phyloP scores from a whole-genome alignment of 805 yeast genomes.

The Spencermartinsiella europaea region DNA sequence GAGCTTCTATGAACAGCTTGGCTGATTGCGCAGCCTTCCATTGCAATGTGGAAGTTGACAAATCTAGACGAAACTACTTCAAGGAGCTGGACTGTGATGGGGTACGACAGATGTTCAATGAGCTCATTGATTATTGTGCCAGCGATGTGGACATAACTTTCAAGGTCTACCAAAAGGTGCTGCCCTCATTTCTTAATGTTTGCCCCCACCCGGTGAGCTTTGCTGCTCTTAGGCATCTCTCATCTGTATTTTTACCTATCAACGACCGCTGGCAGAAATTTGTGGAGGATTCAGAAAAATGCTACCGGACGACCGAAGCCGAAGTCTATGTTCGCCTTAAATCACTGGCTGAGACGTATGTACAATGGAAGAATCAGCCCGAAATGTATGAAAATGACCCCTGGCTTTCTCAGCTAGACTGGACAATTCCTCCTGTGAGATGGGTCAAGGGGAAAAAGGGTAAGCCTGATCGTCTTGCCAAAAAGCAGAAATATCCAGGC shows the following conservation, averaged over 20 bases:
- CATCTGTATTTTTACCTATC: constrained; percentile 75
- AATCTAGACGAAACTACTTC: constrained; percentile 62
- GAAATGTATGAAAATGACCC: constrained; percentile 57
- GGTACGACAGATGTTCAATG: constrained; percentile 52
- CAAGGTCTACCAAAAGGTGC: constrained; percentile 58
- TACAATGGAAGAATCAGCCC: constrained; percentile 37
- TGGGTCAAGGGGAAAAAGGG: constrained; percentile 67
- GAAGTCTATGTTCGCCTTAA: constrained; percentile 55
- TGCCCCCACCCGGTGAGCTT: constrained; percentile 95
- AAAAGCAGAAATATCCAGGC: constrained; percentile 79
- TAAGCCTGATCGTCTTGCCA: constrained; percentile 33
- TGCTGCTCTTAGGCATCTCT: constrained; percentile 74
- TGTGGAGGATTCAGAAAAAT: constrained; percentile 58
- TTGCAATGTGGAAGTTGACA: constrained; percentile 63
- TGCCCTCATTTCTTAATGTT: constrained; percentile 59
- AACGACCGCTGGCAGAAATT: constrained; percentile 68
- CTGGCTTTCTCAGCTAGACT: constrained; percentile 86
- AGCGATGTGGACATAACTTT: constrained; percentile 75
- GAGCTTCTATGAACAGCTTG: constrained; percentile 73
- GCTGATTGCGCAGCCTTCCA: constrained; percentile 76
- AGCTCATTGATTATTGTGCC: constrained; percentile 76
- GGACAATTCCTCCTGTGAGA: constrained; percentile 63
- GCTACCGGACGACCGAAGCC: constrained; percentile 54
- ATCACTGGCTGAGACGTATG: constrained; percentile 55
- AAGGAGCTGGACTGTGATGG: constrained; percentile 47